Conservation (phyloP, 2,329 filamentous ascomycete species). For the Hymenotorrendiella dingleyae region DNA sequence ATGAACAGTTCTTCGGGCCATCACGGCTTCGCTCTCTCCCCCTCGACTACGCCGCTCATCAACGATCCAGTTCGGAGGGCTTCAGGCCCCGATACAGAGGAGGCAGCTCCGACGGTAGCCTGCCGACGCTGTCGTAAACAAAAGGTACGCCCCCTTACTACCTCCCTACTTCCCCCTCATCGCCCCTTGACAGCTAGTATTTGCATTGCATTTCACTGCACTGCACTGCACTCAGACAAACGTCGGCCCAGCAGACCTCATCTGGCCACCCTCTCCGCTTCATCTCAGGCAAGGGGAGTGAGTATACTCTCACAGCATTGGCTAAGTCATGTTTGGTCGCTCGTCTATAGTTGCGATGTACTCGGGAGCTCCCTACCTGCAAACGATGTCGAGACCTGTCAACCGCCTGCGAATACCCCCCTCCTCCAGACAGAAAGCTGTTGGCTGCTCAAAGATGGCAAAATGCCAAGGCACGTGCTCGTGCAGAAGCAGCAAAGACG, state of each 20-base stretch:
- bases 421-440: constrained; percentile 18
- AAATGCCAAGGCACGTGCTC: constrained; percentile 14
- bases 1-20: no score
- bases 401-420: constrained; percentile 16
- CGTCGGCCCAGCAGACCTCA: no score
- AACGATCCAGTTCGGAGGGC: no score
- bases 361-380: constrained; percentile 15
- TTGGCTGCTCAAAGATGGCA: constrained; percentile 14
- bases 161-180: neutral
- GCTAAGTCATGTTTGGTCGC: neutral
- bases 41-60: no score
- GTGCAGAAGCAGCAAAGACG: neutral
- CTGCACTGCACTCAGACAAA: no score
- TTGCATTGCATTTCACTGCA: neutral
- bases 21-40: no score
- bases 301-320: no score
- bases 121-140: constrained; percentile 19
- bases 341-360: constrained; percentile 14
- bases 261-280: no score
- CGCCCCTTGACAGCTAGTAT: no score
- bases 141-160: constrained; percentile 12
- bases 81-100: no score
- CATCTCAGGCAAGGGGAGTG: no score
- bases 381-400: constrained; percentile 17
- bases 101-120: constrained; percentile 3